A percentile compares a stretch with the other conserved stretches of the same genome.
These are phyloP conservation scores for Lolium rigidum DNA, from an alignment of 176 grass and related monocot genomes.

Conservation along the genomic window DNA sequence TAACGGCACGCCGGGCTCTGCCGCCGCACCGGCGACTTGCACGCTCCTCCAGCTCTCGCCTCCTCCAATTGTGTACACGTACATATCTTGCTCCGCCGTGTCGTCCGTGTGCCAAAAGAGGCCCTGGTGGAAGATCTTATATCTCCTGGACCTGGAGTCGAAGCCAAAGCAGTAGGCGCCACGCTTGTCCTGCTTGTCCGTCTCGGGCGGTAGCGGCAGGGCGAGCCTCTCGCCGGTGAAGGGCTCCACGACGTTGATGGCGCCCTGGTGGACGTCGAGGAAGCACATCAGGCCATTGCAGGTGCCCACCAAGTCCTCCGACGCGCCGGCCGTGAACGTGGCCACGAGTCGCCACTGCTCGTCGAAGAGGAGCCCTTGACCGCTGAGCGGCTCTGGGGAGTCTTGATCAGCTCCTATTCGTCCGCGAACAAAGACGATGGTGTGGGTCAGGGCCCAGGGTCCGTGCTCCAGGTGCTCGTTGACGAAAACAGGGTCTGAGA, in stretches of 20 bases:
- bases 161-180: slow-evolving; percentile 25
- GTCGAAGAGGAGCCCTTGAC: too few species aligned
- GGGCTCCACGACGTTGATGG: background rate
- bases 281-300: too few species aligned
- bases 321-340: too few species aligned
- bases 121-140: background rate
- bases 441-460: background rate
- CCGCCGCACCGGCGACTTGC: background rate
- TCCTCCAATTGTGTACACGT: background rate
- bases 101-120: too few species aligned
- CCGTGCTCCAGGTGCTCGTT: background rate
- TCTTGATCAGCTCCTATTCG: background rate
- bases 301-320: too few species aligned
- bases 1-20: background rate
- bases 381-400: too few species aligned
- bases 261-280: background rate
- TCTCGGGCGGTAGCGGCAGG: background rate
- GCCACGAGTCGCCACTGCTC: too few species aligned
- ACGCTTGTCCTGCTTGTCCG: background rate
- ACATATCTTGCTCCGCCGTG: background rate
- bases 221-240: background rate
- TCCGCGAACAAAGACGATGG: background rate
- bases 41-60: background rate
- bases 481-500: background rate
- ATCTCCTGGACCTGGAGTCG: background rate